Conservation (phyloP, 805 yeast genomes). For the Ogataea pilisensis region DNA sequence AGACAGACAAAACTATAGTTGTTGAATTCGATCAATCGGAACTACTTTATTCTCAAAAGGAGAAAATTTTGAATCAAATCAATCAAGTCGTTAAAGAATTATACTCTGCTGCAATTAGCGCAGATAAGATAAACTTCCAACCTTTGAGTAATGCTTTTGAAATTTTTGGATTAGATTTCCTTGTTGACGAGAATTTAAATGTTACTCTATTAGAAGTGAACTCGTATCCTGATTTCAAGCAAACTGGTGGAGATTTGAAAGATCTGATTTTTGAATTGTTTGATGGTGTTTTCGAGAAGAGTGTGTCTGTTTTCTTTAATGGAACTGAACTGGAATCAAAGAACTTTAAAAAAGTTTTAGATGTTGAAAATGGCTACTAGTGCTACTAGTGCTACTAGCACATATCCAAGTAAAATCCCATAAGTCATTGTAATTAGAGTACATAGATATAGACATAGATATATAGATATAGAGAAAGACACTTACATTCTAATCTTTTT, state of each 20-base stretch:
- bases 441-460: constrained; percentile 3
- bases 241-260: constrained; percentile 79
- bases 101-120: constrained; percentile 75
- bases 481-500: too few relatives aligned
- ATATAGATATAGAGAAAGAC: not conserved
- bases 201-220: constrained; percentile 79
- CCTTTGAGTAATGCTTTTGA: constrained; percentile 82
- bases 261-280: constrained; percentile 63
- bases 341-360: constrained; percentile 36
- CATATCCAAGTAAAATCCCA: not conserved
- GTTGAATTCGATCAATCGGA: constrained; percentile 57
- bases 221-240: constrained; percentile 95
- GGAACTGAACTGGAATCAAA: constrained; percentile 8
- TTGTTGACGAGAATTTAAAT: constrained; percentile 52
- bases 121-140: constrained; percentile 80
- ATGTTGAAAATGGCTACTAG: constrained; percentile 13
- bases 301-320: constrained; percentile 47
- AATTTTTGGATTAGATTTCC: constrained; percentile 83
- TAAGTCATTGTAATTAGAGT: not conserved
- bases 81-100: constrained; percentile 61
- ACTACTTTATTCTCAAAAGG: constrained; percentile 33
- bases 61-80: constrained; percentile 48
- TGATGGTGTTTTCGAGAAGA: constrained; percentile 45
- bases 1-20: constrained; percentile 40
- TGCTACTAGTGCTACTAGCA: not conserved